Evolutionary conservation across 1,139 yeast genomes (phyloP), one percentile per base, ranked within the genome.

Genomic region (Protomyces pachydermus): DNA sequence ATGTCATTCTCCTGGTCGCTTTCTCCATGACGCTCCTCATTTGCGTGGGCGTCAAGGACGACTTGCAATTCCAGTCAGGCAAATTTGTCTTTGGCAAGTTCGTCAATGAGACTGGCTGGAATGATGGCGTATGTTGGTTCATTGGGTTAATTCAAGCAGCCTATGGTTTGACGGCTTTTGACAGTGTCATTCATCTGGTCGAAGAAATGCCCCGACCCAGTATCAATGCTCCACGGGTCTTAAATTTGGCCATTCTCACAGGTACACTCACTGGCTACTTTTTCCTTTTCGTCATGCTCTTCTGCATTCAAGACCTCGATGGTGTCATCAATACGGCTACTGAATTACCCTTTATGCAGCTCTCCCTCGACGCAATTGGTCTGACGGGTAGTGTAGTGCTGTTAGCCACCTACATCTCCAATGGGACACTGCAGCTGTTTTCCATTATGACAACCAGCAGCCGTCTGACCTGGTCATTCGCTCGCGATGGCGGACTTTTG

Each of bases 401-500:
- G 68, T 88, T 84, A 1, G 74, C 87, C 25, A 78, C 88, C 71
- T 80, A 88, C 67, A 77, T 86, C 51, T 91, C 91, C 0, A 87
- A 93, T 34, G 82, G 88, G 50, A 71, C 87, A 23, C 87, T 88
- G 73, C 93, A 91, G 54, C 85, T 91, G 5, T 85, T 88, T 66
- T 95, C 42, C 80, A 93, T 8, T 32, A 79, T 88, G 58, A 88
- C 95, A 0, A 87, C 95, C 0, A 89, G 93, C 1, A 87, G 95
- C 3, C 83, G 96, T 78, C 83, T 88, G 14, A 87, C 91, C 0
- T 88, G 82, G 74, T 88, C 91, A 35, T 84, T 88, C 75, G 91
- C 95, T 61, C 82, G 96, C 76, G 96, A 89, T 74, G 89, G 87
- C 53, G 96, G 93, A 0, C 76, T 88, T 60, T 96, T 96, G 0